Base-by-base conservation (phyloP, 2,329 filamentous ascomycete genomes). In the Venturia carpophila region DNA sequence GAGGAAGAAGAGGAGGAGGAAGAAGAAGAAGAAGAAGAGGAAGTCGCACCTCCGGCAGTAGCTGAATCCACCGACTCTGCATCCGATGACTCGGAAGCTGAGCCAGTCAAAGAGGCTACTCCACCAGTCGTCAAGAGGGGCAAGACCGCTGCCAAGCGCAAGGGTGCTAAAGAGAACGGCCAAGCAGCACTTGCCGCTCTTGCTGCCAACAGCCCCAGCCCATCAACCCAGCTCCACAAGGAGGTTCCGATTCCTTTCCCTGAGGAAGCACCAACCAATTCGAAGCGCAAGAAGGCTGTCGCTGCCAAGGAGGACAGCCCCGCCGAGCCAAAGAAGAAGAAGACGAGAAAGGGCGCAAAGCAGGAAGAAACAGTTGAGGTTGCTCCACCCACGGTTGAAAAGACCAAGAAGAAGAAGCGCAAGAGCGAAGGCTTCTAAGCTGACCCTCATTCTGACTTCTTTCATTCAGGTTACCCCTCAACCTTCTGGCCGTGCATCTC, bases 1-100 rank as follows among this genome's bases (percentile, higher is more conserved):
- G 75, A 76, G 7, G 80, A 82, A 63, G 77, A 78, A 41, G 75
- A 76, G 10, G 63, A 15, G 34, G 71, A 69, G 1, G 72, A 69
- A 5, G 70, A 72, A 15, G 52, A 66, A 39, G 72, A 69, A 5
- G 70, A 72, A 15, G 52, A 66, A 39, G 77, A 78, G 19, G 64
- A 65, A 63, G 66, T 67, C 47, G 64, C 64, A 45, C 66, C 69
- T n/a, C 52, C 52, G 52, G 30, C 19, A 19, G 52, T 58, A 68
- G 69, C 41, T 69, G 70, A 41, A 66, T 63, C 65, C 61, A 27
- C 45, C 55, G 61, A 66, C 52, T 45, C 56, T n/a, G 52, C 52
- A 34, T 58, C 52, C 19, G 52, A 58, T 11, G 52, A 58, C 30
- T 58, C 52, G 30, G 58, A 62, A n/a, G 27, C 43, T 19, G 37